Evolutionary conservation across 495 filamentous ascomycete species (phyloP).

Genomic region (Xylona heveae): DNA sequence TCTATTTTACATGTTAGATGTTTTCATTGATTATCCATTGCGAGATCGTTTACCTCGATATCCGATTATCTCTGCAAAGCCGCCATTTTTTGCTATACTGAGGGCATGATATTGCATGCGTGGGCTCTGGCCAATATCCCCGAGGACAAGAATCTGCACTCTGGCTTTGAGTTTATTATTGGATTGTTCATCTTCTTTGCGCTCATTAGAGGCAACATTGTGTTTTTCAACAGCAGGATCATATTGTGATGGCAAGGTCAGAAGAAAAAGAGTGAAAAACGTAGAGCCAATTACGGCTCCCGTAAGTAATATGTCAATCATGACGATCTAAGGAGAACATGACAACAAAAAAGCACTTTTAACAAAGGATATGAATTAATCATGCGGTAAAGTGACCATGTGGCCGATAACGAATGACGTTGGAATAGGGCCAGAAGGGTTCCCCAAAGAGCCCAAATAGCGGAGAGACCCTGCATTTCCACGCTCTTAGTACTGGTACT

Average conservation of each 20-base stretch:
- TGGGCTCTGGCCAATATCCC: slow-evolving; percentile 87
- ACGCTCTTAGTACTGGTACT: too few relatives aligned
- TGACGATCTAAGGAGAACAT: too few relatives aligned
- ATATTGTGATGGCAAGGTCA: slow-evolving; percentile 30
- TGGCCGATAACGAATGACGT: too few relatives aligned
- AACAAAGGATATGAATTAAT: too few relatives aligned
- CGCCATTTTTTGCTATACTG: slow-evolving; percentile 72
- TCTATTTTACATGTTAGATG: slow-evolving; percentile 17
- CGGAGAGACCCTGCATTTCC: too few relatives aligned
- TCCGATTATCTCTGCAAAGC: slow-evolving; percentile 65
- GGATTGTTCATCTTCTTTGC: slow-evolving; percentile 5
- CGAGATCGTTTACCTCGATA: slow-evolving; percentile 45
- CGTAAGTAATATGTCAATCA: slow-evolving; percentile 2
- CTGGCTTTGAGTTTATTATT: slow-evolving; percentile 19
- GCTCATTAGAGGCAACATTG: slow-evolving; percentile 5
- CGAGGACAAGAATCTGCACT: slow-evolving; percentile 82
- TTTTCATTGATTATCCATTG: slow-evolving; percentile 7
- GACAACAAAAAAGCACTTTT: too few relatives aligned
- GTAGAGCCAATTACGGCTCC: slow-evolving; percentile 27
- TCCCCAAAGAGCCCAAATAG: too few relatives aligned
- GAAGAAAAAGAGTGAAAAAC: slow-evolving; percentile 24
- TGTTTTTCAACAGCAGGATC: slow-evolving; percentile 3
- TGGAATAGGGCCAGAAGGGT: too few relatives aligned
- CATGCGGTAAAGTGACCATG: too few relatives aligned
- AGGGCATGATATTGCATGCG: slow-evolving; percentile 98